Evolutionary conservation across 139 green algal species (phyloP).

Genomic region (Deuterostichococcus epilithicus): DNA sequence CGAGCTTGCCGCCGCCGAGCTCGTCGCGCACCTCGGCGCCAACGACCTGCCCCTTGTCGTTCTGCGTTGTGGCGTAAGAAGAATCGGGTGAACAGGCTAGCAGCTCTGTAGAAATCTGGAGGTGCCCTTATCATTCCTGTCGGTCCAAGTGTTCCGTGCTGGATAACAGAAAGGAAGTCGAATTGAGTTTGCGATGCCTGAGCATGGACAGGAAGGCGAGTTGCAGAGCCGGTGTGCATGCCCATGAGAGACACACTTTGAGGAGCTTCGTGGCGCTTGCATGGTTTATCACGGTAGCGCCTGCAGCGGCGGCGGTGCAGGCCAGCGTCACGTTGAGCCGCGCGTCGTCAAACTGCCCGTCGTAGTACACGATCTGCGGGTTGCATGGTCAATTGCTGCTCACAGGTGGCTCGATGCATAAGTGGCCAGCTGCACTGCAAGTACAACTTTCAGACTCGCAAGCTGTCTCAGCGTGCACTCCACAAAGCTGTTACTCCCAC

Average conservation of each 20-base stretch:
- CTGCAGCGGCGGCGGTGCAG: slow-evolving; percentile 79
- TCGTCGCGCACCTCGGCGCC: slow-evolving; percentile 70
- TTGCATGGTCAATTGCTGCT: too few relatives aligned
- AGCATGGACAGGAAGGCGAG: not conserved
- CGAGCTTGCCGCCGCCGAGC: slow-evolving; percentile 28
- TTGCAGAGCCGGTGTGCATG: not conserved
- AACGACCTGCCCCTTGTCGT: slow-evolving; percentile 60
- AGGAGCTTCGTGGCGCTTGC: slow-evolving; percentile 62
- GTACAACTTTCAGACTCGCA: too few relatives aligned
- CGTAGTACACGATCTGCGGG: slow-evolving; percentile 94
- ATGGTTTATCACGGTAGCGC: slow-evolving; percentile 86
- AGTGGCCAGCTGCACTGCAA: too few relatives aligned
- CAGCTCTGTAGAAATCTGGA: too few relatives aligned
- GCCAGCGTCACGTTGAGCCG: slow-evolving; percentile 84
- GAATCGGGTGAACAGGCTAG: too few relatives aligned
- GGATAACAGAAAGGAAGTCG: not conserved
- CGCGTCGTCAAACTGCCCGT: slow-evolving; percentile 97
- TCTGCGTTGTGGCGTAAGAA: too few relatives aligned
- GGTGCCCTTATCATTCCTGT: too few relatives aligned
- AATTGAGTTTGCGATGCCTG: not conserved
- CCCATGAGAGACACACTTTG: slow-evolving; percentile 45
- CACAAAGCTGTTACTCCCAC: too few relatives aligned
- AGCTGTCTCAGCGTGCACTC: too few relatives aligned
- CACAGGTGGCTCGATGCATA: too few relatives aligned
- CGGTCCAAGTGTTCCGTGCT: too few relatives aligned